Conservation (phyloP, 768 basidiomycete genomes). For the Leccinum disarticulatum region DNA sequence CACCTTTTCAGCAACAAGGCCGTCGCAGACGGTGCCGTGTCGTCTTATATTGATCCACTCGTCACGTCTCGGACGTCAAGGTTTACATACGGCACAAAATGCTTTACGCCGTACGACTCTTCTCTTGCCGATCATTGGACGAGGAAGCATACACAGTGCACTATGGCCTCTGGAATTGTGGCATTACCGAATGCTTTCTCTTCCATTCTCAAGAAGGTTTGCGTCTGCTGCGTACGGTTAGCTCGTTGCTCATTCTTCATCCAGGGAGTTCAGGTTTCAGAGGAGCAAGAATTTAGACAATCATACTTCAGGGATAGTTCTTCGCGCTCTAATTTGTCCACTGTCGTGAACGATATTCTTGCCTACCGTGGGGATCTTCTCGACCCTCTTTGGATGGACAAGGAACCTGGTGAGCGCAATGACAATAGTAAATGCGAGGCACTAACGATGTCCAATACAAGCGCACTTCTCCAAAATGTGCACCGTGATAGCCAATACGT, state of each 20-base stretch:
- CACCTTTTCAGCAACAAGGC: not conserved
- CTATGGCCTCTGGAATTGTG: slow-evolving; percentile 26
- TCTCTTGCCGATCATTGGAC: slow-evolving; percentile 36
- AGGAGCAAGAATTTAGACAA: slow-evolving; percentile 18
- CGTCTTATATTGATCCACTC: slow-evolving; percentile 42
- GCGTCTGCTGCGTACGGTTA: not conserved
- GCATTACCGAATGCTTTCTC: slow-evolving; percentile 35
- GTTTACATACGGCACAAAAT: slow-evolving; percentile 39
- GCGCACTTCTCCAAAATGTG: slow-evolving; percentile 14
- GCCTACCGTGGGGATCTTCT: slow-evolving; percentile 14
- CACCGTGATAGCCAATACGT: slow-evolving; percentile 11
- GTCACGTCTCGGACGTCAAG: slow-evolving; percentile 45
- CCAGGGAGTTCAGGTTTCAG: slow-evolving; percentile 19
- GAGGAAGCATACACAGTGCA: slow-evolving; percentile 26
- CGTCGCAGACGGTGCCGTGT: not conserved
- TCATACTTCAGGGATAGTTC: not conserved
- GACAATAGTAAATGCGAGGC: not conserved
- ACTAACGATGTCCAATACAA: slow-evolving; percentile 1
- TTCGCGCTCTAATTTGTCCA: not conserved
- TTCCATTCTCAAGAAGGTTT: slow-evolving; percentile 37
- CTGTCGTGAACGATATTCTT: not conserved
- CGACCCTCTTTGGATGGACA: slow-evolving; percentile 14
- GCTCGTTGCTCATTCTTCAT: not conserved
- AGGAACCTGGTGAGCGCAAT: slow-evolving; percentile 12
- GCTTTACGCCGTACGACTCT: slow-evolving; percentile 25